Evolutionary conservation across 2,329 filamentous ascomycete species (phyloP).

Genomic region (Penicillium fuscoglaucum): DNA sequence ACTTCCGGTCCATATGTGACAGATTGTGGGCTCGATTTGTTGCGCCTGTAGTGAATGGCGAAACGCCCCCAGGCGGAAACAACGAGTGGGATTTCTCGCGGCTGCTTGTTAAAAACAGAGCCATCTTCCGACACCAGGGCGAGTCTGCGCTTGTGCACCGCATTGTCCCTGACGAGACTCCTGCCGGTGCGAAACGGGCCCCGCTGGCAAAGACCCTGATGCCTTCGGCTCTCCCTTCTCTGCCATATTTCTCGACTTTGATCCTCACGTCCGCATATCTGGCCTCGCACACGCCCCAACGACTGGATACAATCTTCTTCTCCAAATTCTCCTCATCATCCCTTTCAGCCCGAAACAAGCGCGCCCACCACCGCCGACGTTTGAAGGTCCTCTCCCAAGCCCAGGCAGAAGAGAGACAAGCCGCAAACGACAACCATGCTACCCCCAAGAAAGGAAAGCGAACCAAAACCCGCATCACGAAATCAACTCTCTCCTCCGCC

Average conservation of each 20-base stretch:
- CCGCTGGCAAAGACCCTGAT: conserved; percentile 25
- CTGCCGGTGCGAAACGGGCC: conserved; percentile 16
- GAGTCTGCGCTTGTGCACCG: conserved; percentile 47
- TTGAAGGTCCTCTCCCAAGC: conserved; percentile 44
- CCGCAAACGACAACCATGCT: conserved; percentile 29
- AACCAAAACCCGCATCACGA: conserved; percentile 43
- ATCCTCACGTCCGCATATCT: conserved; percentile 51
- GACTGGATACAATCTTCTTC: conserved; percentile 52
- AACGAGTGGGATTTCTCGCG: conserved; percentile 79
- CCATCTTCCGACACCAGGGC: conserved; percentile 48
- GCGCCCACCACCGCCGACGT: conserved; percentile 44
- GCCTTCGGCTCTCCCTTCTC: conserved; percentile 36
- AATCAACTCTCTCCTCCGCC: conserved; percentile 42
- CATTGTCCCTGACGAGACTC: conserved; percentile 37
- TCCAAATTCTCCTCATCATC: conserved; percentile 50
- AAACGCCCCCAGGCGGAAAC: conserved; percentile 43
- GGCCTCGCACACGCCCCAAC: conserved; percentile 48
- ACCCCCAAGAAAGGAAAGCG: conserved; percentile 39
- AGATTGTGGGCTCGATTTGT: conserved; percentile 85
- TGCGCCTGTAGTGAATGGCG: conserved; percentile 71
- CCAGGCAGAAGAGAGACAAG: conserved; percentile 37
- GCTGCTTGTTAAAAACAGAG: conserved; percentile 62
- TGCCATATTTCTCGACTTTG: conserved; percentile 50
- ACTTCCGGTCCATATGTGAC: conserved; percentile 68
- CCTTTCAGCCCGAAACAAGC: conserved; percentile 46